Conservation (phyloP, 192 early-diverging fungal genomes). For the Coemansia sp. region DNA sequence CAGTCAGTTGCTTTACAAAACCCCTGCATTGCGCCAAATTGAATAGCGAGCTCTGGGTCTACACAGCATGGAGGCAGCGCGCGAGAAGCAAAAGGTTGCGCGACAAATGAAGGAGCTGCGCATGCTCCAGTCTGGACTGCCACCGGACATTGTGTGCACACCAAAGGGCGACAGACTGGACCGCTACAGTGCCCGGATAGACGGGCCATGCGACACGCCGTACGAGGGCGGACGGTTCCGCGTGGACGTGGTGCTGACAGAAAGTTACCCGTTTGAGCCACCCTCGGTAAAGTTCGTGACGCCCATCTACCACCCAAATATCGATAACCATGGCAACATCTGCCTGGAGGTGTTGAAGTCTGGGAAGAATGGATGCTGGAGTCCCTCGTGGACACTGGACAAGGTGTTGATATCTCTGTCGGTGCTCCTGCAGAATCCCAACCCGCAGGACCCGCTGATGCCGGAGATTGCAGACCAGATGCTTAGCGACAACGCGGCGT, state of each 20-base stretch:
- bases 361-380: conserved; percentile 60
- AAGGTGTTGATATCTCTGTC: conserved; percentile 59
- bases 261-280: conserved; percentile 68
- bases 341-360: conserved; percentile 69
- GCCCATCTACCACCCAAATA: conserved; percentile 78
- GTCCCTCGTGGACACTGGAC: conserved; percentile 61
- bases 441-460: conserved; percentile 72
- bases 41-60: no score
- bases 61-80: no score
- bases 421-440: conserved; percentile 60
- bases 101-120: conserved; percentile 32
- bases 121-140: conserved; percentile 51
- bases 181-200: conserved; percentile 57
- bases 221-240: conserved; percentile 62
- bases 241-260: conserved; percentile 52
- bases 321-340: conserved; percentile 73
- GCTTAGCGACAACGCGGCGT: conserved; percentile 18
- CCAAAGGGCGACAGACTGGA: conserved; percentile 58
- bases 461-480: conserved; percentile 55
- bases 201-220: conserved; percentile 64
- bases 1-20: no score
- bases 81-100: conserved; percentile 7
- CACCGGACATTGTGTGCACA: conserved; percentile 59
- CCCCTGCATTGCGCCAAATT: no score
- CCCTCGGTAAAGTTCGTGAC: conserved; percentile 68